Evolutionary conservation across 768 basidiomycete species (phyloP).

Genomic region (Lactarius quietus): DNA sequence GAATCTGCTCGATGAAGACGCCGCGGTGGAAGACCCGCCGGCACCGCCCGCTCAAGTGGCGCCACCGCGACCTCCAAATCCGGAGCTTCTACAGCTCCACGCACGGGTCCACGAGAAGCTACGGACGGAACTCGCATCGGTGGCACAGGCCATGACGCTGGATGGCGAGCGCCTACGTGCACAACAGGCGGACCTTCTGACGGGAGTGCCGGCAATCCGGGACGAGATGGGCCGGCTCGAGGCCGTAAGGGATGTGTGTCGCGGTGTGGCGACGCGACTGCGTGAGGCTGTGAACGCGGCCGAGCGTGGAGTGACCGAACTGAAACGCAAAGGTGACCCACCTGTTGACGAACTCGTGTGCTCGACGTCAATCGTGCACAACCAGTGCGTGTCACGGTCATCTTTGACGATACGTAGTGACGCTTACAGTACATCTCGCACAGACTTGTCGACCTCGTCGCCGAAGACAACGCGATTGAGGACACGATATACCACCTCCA

Average conservation of each 20-base stretch:
- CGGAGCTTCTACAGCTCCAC: constrained; percentile 81
- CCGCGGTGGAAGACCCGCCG: constrained; percentile 29
- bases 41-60: constrained; percentile 35
- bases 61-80: constrained; percentile 85
- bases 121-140: constrained; percentile 63
- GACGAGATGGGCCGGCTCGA: constrained; percentile 96
- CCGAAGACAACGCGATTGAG: constrained; percentile 98
- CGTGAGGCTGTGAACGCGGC: constrained; percentile 59
- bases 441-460: constrained; percentile 93
- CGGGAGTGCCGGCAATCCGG: constrained; percentile 88
- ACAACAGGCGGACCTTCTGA: constrained; percentile 78
- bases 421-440: background rate
- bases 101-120: constrained; percentile 73
- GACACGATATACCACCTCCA: constrained; percentile 98
- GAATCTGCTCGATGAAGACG: constrained; percentile 66
- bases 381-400: constrained; percentile 65
- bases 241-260: constrained; percentile 91
- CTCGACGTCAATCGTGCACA: constrained; percentile 92
- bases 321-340: constrained; percentile 82
- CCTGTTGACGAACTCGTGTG: constrained; percentile 97
- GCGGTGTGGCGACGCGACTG: constrained; percentile 66
- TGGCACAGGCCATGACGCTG: constrained; percentile 57
- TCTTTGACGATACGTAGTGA: constrained; percentile 8
- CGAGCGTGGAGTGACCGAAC: constrained; percentile 70
- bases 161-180: constrained; percentile 75